Conservation (phyloP, 345 rosid genomes). For the Salix dunnii region DNA sequence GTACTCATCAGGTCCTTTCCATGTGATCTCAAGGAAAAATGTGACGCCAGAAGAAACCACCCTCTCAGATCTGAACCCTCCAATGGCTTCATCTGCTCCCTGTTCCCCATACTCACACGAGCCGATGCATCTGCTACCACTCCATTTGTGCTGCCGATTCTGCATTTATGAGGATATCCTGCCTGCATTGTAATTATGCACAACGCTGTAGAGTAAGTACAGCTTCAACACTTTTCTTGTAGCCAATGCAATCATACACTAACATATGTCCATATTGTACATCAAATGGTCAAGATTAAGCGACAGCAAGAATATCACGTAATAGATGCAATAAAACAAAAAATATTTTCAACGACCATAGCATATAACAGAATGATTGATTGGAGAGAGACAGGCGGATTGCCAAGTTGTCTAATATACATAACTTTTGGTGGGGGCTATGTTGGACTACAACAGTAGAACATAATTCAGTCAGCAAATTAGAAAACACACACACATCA, state of each 20-base stretch:
- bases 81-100: background rate
- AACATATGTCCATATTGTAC: background rate
- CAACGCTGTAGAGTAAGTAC: background rate
- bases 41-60: background rate
- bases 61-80: constrained; percentile 7
- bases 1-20: constrained; percentile 31
- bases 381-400: constrained; percentile 27
- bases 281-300: too few species aligned
- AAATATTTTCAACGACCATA: background rate
- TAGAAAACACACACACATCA: constrained; percentile 2
- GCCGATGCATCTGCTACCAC: too few species aligned
- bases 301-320: background rate
- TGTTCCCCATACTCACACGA: background rate
- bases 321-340: background rate
- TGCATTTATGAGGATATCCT: too few species aligned
- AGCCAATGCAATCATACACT: background rate
- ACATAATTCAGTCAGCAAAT: background rate
- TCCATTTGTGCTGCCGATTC: too few species aligned
- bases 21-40: constrained; percentile 20
- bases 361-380: constrained; percentile 21
- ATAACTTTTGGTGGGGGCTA: constrained; percentile 21
- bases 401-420: constrained; percentile 2
- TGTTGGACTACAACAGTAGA: constrained; percentile 18
- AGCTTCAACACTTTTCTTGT: background rate
- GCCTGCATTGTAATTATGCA: too few species aligned